Base-by-base conservation (phyloP, 345 rosid genomes). In the Dipteronia dyeriana region DNA sequence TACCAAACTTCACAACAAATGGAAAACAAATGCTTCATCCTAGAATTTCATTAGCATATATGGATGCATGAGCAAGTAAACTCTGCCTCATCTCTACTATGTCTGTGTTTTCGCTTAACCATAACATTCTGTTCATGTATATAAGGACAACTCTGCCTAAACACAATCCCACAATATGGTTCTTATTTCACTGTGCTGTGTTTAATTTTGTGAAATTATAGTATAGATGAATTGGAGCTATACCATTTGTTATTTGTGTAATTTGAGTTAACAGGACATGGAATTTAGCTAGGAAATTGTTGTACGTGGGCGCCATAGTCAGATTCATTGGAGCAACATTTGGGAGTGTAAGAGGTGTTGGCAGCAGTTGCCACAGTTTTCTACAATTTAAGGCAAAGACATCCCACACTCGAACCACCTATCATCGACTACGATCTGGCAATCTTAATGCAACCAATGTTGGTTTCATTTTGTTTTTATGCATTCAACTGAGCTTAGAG, bases 271-370 rank as follows among this genome's bases (percentile, higher is more conserved):
- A 29, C 67, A 84, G 90, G 79, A 75, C 0, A 57, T 87, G 65
- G 68, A 69, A 73, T 80, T 83, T 78, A 80, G 84, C 9, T 82
- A 87, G 88, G 69, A 39, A 82, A 80, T 84, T 71, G 87, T 75
- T 45, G 79, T n/a, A n/a, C n/a, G n/a, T 85, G 67, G 88, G 87
- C 12, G 43, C 76, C 0, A n/a, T 85, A 74, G 66, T 85, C 60
- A 87, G 86, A 75, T 85, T 87, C 84, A 39, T 85, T 25, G 86
- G 88, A 78, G 87, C 90, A 66, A 87, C 90, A 2, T 80, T 79
- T 79, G 90, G 90, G 0, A 85, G 87, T 41, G 86, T 79, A 2
- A 2, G 85, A 45, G 90, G 90, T 51, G 88, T 82, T 31, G 90
- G 88, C 31, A 88, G 56, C 19, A 51, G 0, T 51, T 2, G 56